These are phyloP conservation scores for Yamadazyma ubonensis DNA, from an alignment of 805 yeast species.

Conservation along the genomic window DNA sequence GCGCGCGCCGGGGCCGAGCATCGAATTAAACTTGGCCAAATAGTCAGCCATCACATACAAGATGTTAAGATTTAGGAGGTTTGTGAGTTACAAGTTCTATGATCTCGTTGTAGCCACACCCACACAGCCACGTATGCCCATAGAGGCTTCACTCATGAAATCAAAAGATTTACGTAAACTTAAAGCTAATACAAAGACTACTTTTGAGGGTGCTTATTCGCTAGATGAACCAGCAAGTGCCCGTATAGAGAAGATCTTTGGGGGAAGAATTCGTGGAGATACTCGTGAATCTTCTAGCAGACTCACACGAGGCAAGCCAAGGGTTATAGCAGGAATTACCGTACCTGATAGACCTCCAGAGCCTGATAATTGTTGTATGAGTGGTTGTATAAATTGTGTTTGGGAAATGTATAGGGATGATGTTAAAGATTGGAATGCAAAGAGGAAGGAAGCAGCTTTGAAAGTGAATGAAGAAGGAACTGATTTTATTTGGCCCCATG, in stretches of 20 bases:
- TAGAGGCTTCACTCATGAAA: slow-evolving; percentile 30
- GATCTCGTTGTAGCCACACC: slow-evolving; percentile 38
- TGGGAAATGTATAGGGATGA: slow-evolving; percentile 95
- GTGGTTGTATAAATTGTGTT: slow-evolving; percentile 95
- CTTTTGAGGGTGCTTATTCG: slow-evolving; percentile 34
- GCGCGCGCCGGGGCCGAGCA: slow-evolving; percentile 4
- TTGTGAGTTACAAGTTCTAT: slow-evolving; percentile 28
- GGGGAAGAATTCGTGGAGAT: slow-evolving; percentile 56
- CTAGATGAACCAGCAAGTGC: slow-evolving; percentile 42
- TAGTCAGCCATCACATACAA: background rate
- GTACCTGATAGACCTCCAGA: slow-evolving; percentile 86
- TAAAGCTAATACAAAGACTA: slow-evolving; percentile 21
- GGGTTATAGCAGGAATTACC: slow-evolving; percentile 53
- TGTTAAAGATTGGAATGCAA: slow-evolving; percentile 71
- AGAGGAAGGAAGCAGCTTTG: slow-evolving; percentile 57
- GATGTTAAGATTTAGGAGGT: slow-evolving; percentile 1
- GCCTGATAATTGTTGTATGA: slow-evolving; percentile 97
- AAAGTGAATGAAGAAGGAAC: slow-evolving; percentile 26
- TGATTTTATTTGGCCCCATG: slow-evolving; percentile 46
- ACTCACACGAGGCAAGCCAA: slow-evolving; percentile 34
- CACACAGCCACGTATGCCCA: slow-evolving; percentile 30
- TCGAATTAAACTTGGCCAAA: slow-evolving; percentile 4
- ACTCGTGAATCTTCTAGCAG: slow-evolving; percentile 41
- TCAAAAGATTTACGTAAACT: slow-evolving; percentile 19
- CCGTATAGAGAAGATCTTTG: slow-evolving; percentile 51